A percentile compares a stretch with the other conserved stretches of the same genome.
Evolutionary conservation across 2,329 filamentous ascomycete genomes (phyloP).

Genomic region (Colletotrichum tropicale): DNA sequence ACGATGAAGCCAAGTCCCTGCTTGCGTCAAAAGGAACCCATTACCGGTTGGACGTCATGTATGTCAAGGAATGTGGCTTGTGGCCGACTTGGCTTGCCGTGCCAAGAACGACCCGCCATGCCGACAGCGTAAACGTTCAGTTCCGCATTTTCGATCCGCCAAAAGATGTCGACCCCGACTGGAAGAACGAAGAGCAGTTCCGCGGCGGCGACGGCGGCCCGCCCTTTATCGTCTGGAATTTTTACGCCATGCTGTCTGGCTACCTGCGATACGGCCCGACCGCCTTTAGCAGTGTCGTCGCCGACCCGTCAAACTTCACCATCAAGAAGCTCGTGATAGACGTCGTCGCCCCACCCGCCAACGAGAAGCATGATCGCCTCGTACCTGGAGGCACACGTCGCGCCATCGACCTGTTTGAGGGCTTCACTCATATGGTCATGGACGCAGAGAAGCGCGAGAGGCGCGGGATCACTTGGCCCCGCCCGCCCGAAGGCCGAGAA

Average conservation of each 20-base stretch:
- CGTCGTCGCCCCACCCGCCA: constrained; percentile 14
- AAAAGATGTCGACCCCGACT: constrained; percentile 18
- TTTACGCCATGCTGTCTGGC: constrained; percentile 21
- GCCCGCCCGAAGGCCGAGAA: constrained; percentile 2
- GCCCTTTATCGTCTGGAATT: constrained; percentile 22
- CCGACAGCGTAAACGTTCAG: constrained; percentile 16
- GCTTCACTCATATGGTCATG: constrained; percentile 12
- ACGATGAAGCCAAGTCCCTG: constrained; percentile 17
- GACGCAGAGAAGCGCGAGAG: constrained; percentile 8
- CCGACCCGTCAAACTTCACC: constrained; percentile 3
- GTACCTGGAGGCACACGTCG: constrained; percentile 4
- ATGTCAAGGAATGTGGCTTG: constrained; percentile 23
- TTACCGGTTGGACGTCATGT: constrained; percentile 22
- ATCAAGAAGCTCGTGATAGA: constrained; percentile 19
- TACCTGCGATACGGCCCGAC: constrained; percentile 19
- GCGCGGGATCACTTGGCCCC: constrained; percentile 16
- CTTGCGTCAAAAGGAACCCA: constrained; percentile 11
- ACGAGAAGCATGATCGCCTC: constrained; percentile 18
- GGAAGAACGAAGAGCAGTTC: constrained; percentile 21
- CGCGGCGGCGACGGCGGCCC: constrained; percentile 18
- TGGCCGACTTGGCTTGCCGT: constrained; percentile 24
- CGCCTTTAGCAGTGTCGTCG: constrained; percentile 17
- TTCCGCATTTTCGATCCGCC: constrained; percentile 24
- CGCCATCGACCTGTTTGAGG: constrained; percentile 12
- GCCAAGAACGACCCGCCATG: constrained; percentile 16